Percentiles rank a stretch among this genome's conserved stretches.
phyloP scores from a whole-genome alignment of 2,329 filamentous ascomycete genomes.

The Dothideomycetes sp. region DNA sequence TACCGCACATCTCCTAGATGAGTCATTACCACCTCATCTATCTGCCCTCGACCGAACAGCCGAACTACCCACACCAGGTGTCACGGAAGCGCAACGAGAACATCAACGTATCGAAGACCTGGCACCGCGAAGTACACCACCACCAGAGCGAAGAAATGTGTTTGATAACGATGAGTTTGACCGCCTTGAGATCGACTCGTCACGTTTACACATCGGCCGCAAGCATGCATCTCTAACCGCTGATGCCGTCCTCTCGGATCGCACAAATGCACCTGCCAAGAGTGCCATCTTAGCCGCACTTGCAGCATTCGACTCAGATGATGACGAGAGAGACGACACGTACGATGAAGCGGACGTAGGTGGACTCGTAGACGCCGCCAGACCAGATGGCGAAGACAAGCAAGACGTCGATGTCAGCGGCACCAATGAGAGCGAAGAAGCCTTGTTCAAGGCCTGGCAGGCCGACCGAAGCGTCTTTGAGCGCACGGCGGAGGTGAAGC shows the following conservation, averaged over 20 bases:
- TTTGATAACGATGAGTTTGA: constrained; percentile 77
- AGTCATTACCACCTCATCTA: constrained; percentile 60
- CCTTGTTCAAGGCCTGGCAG: constrained; percentile 63
- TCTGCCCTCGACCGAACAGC: constrained; percentile 52
- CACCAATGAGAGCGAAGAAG: constrained; percentile 49
- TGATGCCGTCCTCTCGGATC: constrained; percentile 60
- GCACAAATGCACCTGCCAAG: constrained; percentile 57
- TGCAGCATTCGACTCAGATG: constrained; percentile 81
- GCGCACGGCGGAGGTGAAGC: constrained; percentile 59
- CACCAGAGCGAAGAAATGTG: constrained; percentile 52
- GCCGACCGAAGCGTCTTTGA: constrained; percentile 54
- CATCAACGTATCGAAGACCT: constrained; percentile 27
- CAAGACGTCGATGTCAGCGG: constrained; percentile 36
- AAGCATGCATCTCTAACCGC: constrained; percentile 51
- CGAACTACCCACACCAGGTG: constrained; percentile 37
- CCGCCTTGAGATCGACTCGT: constrained; percentile 52
- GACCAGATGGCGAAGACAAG: constrained; percentile 36
- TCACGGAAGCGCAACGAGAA: constrained; percentile 1
- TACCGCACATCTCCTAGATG: constrained; percentile 70
- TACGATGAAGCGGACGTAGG: constrained; percentile 91
- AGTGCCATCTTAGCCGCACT: constrained; percentile 81
- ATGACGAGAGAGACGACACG: constrained; percentile 93
- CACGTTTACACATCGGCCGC: constrained; percentile 71
- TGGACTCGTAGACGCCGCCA: constrained; percentile 63
- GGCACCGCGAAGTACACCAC: constrained; percentile 48